Evolutionary conservation across 805 yeast species (phyloP).

Genomic region (Dipodascopsis uninucleata): DNA sequence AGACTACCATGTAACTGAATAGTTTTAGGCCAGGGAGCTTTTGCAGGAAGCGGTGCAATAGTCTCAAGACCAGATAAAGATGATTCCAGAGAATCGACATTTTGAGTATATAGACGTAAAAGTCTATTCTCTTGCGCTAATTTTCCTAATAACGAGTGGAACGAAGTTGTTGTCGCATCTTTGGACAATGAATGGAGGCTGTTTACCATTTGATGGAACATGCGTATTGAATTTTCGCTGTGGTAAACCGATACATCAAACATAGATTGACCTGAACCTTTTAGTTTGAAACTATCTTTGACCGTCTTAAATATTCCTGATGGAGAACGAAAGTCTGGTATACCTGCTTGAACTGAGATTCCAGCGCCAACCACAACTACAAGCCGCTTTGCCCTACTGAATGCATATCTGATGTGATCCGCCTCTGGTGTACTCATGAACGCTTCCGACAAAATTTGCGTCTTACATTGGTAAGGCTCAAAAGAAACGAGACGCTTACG

Average conservation of each 20-base stretch:
- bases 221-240: constrained; percentile 52
- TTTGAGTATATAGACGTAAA: constrained; percentile 77
- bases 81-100: constrained; percentile 76
- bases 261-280: constrained; percentile 60
- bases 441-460: constrained; percentile 5
- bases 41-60: constrained; percentile 45
- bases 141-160: constrained; percentile 61
- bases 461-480: neutral
- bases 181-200: constrained; percentile 54
- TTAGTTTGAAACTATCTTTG: constrained; percentile 36
- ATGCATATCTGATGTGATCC: too few relatives aligned
- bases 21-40: constrained; percentile 51
- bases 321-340: constrained; percentile 81
- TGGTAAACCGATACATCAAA: constrained; percentile 79
- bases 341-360: constrained; percentile 84
- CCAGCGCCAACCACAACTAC: constrained; percentile 86
- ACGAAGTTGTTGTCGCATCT: constrained; percentile 64
- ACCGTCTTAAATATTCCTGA: constrained; percentile 67
- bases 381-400: constrained; percentile 49
- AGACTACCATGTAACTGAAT: constrained; percentile 85
- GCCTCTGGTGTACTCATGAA: too few relatives aligned
- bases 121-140: constrained; percentile 62
- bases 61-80: constrained; percentile 51
- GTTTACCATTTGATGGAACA: constrained; percentile 72
- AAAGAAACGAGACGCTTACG: neutral